Percentiles rank a stretch among this genome's conserved stretches.
Conservation (phyloP, 1,284 basidiomycete species). For the Fomitopsis betulina region DNA sequence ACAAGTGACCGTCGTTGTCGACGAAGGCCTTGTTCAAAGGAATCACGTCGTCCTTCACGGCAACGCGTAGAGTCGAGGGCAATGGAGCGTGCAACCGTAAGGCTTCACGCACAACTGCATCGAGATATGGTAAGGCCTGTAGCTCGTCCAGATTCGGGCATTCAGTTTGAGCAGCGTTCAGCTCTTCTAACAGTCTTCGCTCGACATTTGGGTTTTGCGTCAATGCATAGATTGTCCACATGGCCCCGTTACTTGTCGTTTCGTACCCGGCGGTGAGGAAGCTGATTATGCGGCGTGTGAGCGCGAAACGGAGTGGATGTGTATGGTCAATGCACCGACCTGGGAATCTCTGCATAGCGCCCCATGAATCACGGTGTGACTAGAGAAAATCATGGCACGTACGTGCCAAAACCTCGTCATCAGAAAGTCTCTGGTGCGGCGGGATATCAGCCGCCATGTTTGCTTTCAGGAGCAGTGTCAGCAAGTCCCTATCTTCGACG, state of each 20-base stretch:
- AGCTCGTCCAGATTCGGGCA: constrained; percentile 23
- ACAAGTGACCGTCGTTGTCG: constrained; percentile 21
- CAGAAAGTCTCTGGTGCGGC: constrained; percentile 40
- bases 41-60: constrained; percentile 43
- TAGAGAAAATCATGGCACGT: constrained; percentile 25
- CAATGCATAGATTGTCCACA: constrained; percentile 66
- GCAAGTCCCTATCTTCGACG: constrained; percentile 18
- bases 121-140: constrained; percentile 54
- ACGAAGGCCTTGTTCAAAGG: constrained; percentile 27
- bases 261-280: constrained; percentile 74
- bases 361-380: background rate
- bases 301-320: background rate
- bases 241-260: constrained; percentile 45
- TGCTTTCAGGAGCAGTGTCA: constrained; percentile 37
- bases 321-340: background rate
- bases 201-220: constrained; percentile 53
- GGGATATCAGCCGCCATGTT: constrained; percentile 43
- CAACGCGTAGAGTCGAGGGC: constrained; percentile 45
- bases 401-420: constrained; percentile 57
- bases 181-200: constrained; percentile 64
- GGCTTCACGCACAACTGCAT: constrained; percentile 64
- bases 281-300: background rate
- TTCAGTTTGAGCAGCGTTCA: constrained; percentile 35
- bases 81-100: constrained; percentile 67
- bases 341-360: constrained; percentile 12